Evolutionary conservation across 2,329 filamentous ascomycete species (phyloP).

Genomic region (Xylaria polymorpha): DNA sequence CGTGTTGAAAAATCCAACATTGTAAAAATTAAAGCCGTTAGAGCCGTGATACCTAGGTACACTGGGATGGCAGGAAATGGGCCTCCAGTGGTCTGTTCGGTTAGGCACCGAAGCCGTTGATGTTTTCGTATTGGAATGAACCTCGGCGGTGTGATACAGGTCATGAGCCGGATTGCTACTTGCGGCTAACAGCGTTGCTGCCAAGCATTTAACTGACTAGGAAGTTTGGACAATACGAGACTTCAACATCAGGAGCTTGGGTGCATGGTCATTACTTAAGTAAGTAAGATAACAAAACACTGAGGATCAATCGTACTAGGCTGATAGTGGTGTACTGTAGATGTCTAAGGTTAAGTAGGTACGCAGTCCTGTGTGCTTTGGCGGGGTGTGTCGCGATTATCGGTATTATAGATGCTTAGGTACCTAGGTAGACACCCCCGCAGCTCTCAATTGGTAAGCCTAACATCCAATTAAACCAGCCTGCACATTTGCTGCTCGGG

Average conservation of each 20-base stretch:
- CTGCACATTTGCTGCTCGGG: background rate
- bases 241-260: background rate
- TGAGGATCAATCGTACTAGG: conserved; percentile 1
- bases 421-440: background rate
- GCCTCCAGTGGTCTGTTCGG: conserved; percentile 2
- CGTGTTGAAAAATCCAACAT: background rate
- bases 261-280: background rate
- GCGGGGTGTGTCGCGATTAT: background rate
- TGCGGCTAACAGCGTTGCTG: conserved; percentile 8
- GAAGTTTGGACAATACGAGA: conserved; percentile 27
- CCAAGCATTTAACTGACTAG: conserved; percentile 13
- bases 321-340: background rate
- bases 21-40: background rate
- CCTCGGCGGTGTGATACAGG: conserved; percentile 12
- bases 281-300: background rate
- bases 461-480: background rate
- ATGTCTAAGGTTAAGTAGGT: background rate
- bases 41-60: background rate
- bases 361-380: background rate
- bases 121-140: conserved; percentile 27
- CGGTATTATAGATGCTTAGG: background rate
- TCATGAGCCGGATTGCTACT: conserved; percentile 21
- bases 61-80: background rate
- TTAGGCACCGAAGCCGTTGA: conserved; percentile 16
- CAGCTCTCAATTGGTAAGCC: background rate